Percentiles rank a stretch among this genome's conserved stretches.
phyloP scores from a whole-genome alignment of 768 basidiomycete species.

The Lactifluus hygrophoroides region DNA sequence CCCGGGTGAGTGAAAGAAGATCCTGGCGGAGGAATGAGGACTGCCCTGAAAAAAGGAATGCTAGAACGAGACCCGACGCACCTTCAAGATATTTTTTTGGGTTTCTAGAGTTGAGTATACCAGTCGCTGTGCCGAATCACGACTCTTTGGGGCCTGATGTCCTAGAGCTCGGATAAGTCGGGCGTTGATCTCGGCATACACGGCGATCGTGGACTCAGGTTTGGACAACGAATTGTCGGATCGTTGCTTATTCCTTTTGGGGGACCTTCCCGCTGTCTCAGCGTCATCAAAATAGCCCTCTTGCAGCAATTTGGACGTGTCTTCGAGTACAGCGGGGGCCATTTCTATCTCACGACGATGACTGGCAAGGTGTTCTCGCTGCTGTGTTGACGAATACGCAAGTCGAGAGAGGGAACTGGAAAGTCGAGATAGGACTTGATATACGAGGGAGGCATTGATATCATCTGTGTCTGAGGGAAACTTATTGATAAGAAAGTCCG shows the following conservation, averaged over 20 bases:
- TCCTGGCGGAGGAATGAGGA: not conserved
- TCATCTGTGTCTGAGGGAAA: not conserved
- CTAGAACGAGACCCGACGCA: not conserved
- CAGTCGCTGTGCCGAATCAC: not conserved
- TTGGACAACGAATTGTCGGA: not conserved
- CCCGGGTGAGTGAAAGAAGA: not conserved
- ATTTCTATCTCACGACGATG: not conserved
- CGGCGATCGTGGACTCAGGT: not conserved
- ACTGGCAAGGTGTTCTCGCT: not conserved
- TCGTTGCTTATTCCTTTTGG: not conserved
- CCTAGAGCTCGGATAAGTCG: slow-evolving; percentile 1
- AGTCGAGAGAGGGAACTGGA: not conserved
- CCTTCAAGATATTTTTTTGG: not conserved
- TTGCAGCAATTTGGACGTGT: not conserved
- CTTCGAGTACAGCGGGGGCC: not conserved
- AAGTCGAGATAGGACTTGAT: slow-evolving; percentile 2
- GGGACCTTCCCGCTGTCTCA: not conserved
- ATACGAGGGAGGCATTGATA: not conserved
- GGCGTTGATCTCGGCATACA: not conserved
- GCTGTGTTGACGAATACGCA: not conserved
- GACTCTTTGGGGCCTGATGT: not conserved
- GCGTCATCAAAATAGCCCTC: not conserved
- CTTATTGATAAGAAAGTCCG: not conserved
- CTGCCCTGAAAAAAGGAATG: not conserved
- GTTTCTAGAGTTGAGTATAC: not conserved